Percentiles rank a stretch among this genome's conserved stretches.
phyloP scores from a whole-genome alignment of 2,329 filamentous ascomycete genomes.

The Fusarium pseudonygamai region DNA sequence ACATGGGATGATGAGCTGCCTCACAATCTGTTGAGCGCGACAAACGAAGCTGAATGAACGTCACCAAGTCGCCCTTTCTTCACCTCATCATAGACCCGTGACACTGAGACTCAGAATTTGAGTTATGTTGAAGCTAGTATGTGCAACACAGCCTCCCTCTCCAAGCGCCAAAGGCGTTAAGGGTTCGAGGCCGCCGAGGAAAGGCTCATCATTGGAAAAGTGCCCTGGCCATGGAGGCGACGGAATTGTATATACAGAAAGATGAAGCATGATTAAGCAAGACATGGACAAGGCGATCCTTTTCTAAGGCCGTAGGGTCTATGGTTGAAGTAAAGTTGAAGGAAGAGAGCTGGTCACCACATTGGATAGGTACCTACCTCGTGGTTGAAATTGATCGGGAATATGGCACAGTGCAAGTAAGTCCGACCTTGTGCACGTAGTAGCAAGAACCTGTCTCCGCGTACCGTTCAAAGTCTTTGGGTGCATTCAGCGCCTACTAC shows the following conservation, averaged over 20 bases:
- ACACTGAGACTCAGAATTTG: background rate
- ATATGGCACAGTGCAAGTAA: slow-evolving; percentile 1
- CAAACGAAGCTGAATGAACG: slow-evolving; percentile 9
- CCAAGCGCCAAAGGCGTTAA: slow-evolving; percentile 17
- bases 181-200: slow-evolving; percentile 34
- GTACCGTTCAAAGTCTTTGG: background rate
- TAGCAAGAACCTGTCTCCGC: background rate
- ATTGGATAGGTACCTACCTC: background rate
- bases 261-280: background rate
- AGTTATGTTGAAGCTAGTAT: background rate
- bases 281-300: background rate
- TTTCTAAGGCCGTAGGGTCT: background rate
- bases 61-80: slow-evolving; percentile 4
- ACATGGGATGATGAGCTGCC: slow-evolving; percentile 13
- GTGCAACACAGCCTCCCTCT: slow-evolving; percentile 34
- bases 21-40: slow-evolving; percentile 14
- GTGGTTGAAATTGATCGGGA: background rate
- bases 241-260: background rate
- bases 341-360: background rate
- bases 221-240: background rate
- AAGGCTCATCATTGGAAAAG: background rate
- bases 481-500: background rate
- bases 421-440: background rate
- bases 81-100: background rate
- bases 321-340: background rate